Evolutionary conservation across 2,329 filamentous ascomycete genomes (phyloP).

Genomic region (Fusarium robinianum): DNA sequence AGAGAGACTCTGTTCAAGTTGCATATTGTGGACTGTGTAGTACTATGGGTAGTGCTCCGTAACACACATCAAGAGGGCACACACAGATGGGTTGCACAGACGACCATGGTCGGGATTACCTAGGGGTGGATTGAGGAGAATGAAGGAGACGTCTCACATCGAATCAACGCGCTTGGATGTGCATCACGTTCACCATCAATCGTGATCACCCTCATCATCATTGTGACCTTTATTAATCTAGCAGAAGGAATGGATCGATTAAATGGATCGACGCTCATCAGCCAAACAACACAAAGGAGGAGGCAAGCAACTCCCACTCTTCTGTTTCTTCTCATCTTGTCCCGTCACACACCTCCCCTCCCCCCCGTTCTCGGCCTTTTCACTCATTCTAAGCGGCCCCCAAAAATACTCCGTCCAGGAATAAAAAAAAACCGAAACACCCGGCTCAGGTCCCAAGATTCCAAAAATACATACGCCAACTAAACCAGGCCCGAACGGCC

Average conservation of each 20-base stretch:
- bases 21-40: too few relatives aligned
- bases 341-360: conserved; percentile 3
- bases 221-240: conserved; percentile 5
- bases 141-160: too few relatives aligned
- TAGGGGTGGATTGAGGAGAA: too few relatives aligned
- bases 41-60: too few relatives aligned
- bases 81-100: too few relatives aligned
- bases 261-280: conserved; percentile 14
- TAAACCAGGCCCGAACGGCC: conserved; percentile 9
- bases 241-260: conserved; percentile 4
- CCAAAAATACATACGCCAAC: conserved; percentile 33
- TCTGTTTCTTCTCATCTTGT: conserved; percentile 7
- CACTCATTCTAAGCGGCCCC: not conserved
- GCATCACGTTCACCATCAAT: too few relatives aligned
- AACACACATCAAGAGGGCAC: too few relatives aligned
- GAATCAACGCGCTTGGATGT: too few relatives aligned
- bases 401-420: conserved; percentile 1
- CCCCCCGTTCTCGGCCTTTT: conserved; percentile 1
- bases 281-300: too few relatives aligned
- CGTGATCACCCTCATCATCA: conserved; percentile 3
- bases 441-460: conserved; percentile 12
- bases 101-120: too few relatives aligned
- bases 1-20: too few relatives aligned
- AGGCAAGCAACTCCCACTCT: too few relatives aligned
- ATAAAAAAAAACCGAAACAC: conserved; percentile 8